phyloP scores from a whole-genome alignment of 768 basidiomycete genomes.

The Ramaria sp. region DNA sequence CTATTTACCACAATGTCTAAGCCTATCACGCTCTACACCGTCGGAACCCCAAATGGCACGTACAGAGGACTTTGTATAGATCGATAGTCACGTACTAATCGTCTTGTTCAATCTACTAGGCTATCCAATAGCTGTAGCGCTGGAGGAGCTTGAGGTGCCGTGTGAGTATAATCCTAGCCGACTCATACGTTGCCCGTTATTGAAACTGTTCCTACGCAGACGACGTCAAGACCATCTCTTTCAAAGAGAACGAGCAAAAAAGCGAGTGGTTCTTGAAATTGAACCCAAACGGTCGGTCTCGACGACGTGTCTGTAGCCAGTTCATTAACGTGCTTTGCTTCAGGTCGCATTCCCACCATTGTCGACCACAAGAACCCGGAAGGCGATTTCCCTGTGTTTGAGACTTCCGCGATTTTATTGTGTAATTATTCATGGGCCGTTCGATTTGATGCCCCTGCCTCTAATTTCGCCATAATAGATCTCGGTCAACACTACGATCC shows the following conservation, averaged over 20 bases:
- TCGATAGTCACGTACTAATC: not conserved
- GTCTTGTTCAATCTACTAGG: not conserved
- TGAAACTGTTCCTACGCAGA: not conserved
- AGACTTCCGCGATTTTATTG: slow-evolving; percentile 73
- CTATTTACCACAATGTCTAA: not conserved
- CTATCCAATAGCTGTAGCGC: not conserved
- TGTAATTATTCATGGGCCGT: slow-evolving; percentile 18
- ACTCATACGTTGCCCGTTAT: not conserved
- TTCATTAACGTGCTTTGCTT: not conserved
- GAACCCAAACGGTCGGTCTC: slow-evolving; percentile 2
- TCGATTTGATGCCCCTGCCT: not conserved
- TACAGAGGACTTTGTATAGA: not conserved
- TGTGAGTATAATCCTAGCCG: not conserved
- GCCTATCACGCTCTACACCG: not conserved
- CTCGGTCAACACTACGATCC: slow-evolving; percentile 74
- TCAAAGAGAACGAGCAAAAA: slow-evolving; percentile 7
- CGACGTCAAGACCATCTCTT: slow-evolving; percentile 2
- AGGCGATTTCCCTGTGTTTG: slow-evolving; percentile 52
- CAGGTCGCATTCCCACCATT: slow-evolving; percentile 53
- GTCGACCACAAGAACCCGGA: slow-evolving; percentile 40
- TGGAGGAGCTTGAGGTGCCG: slow-evolving; percentile 5
- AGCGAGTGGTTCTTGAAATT: slow-evolving; percentile 10
- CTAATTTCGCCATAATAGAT: slow-evolving; percentile 18
- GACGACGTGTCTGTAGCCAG: not conserved
- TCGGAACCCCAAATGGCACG: not conserved